phyloP scores from a whole-genome alignment of 768 basidiomycete genomes.

The Suillus clintonianus region DNA sequence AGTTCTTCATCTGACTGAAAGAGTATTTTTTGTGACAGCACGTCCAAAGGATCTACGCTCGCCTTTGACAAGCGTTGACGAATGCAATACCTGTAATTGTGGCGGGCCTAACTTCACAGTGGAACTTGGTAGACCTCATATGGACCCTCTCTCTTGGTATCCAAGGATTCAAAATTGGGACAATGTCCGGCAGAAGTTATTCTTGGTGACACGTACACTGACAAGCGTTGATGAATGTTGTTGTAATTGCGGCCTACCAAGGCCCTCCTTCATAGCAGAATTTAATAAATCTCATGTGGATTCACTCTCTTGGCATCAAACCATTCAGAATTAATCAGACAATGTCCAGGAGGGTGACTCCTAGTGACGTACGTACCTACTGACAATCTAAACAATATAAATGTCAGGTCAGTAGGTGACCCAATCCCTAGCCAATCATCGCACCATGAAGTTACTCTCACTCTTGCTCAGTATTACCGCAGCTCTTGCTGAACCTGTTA shows the following conservation, averaged over 20 bases:
- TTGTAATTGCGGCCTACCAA: no score
- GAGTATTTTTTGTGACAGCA: neutral
- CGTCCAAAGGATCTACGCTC: neutral
- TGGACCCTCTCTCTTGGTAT: neutral
- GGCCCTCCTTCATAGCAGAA: neutral
- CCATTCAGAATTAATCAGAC: neutral
- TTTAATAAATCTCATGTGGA: neutral
- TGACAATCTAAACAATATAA: neutral
- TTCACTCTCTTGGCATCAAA: neutral
- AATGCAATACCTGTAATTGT: neutral
- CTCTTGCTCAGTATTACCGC: slow-evolving; percentile 4
- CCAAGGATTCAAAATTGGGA: neutral
- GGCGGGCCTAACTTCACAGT: neutral
- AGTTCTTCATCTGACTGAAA: neutral
- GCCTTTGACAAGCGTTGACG: neutral
- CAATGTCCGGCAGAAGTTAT: neutral
- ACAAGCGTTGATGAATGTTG: no score
- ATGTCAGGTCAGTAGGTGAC: no score
- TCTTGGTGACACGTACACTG: neutral
- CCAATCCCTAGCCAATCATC: neutral
- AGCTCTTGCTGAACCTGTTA: slow-evolving; percentile 4
- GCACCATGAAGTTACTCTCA: neutral
- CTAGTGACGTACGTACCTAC: neutral
- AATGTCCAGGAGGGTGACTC: neutral
- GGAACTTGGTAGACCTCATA: neutral